Base-by-base conservation (phyloP, 1,139 yeast species). In the Candida freyschussii region DNA sequence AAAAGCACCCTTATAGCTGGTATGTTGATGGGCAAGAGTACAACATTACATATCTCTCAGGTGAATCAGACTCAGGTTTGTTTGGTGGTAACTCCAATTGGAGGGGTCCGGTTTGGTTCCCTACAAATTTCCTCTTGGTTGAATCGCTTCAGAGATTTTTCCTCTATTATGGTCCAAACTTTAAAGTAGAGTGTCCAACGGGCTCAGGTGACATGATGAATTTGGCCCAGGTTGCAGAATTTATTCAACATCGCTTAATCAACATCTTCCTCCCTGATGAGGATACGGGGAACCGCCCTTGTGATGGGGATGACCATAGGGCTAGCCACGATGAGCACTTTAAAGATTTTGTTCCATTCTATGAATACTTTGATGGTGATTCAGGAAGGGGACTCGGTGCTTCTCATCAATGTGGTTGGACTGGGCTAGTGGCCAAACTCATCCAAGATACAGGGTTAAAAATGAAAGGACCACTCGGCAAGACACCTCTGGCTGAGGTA, bases 91-190 rank as follows among this genome's bases (percentile, higher is more conserved):
- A 89, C 56, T 86, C 96, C 18, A 89, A 87, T 60, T 89, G 97
- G 97, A 72, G 97, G 60, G 97, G 97, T 5, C 96, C 97, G n/a
- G 86, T 89, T 52, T 89, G 97, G 97, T 86, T 89, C 67, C 96
- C 97, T 16, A 86, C 87, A 10, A 87, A 84, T 53, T 89, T 89
- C 60, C 65, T 89, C 44, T 65, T 89, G 31, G 87, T 87, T 38
- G 97, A 89, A 63, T 78, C 96, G 0, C 67, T 89, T 48, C 95
- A 89, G 59, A 71, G 96, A 51, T 87, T 86, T 57, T 87, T 81
- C 60, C 67, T 89, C 57, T 89, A 87, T 65, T 87, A 87, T 56
- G 97, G 97, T 13, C 79, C 91, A 14, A 79, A 73, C 29, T 72
- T 89, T 52, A 83, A 83, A 59, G 83, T 89, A 30, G 95, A 87